Percentiles rank a stretch among this genome's conserved stretches.
Conservation (phyloP, 805 yeast species). For the Lipomyces mesembrius region DNA sequence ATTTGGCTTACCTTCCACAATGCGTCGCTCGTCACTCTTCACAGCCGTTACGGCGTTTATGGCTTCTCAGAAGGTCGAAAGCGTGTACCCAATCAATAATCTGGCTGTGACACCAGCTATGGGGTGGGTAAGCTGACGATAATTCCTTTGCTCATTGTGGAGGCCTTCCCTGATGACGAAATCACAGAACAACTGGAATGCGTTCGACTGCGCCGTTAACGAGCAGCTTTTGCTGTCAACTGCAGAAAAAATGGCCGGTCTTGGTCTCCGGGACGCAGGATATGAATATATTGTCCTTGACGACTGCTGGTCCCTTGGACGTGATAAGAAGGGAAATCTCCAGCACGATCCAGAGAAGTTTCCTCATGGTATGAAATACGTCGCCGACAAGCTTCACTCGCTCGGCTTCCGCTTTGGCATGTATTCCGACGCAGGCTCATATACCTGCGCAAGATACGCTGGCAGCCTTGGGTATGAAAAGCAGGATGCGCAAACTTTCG, state of each 20-base stretch:
- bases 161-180: not conserved
- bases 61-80: not conserved
- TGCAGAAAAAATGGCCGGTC: constrained; percentile 39
- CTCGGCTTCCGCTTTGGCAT: constrained; percentile 44
- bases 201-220: constrained; percentile 43
- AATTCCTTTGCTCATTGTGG: not conserved
- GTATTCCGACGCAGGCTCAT: constrained; percentile 45
- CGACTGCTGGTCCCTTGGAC: constrained; percentile 44
- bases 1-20: not conserved
- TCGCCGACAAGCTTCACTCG: constrained; percentile 42
- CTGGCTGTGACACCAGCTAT: not conserved
- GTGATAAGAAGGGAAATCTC: constrained; percentile 37
- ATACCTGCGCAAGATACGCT: constrained; percentile 45
- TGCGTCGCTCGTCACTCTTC: not conserved
- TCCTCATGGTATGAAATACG: constrained; percentile 42
- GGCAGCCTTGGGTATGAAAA: constrained; percentile 45
- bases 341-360: constrained; percentile 40
- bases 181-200: constrained; percentile 39
- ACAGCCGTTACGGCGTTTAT: not conserved
- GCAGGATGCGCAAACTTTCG: constrained; percentile 43
- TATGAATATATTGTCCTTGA: constrained; percentile 45
- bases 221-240: constrained; percentile 40
- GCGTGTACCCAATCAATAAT: not conserved
- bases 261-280: constrained; percentile 43
- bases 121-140: not conserved